Conservation (phyloP, 331 rosid species). For the Acacia pycnantha region DNA sequence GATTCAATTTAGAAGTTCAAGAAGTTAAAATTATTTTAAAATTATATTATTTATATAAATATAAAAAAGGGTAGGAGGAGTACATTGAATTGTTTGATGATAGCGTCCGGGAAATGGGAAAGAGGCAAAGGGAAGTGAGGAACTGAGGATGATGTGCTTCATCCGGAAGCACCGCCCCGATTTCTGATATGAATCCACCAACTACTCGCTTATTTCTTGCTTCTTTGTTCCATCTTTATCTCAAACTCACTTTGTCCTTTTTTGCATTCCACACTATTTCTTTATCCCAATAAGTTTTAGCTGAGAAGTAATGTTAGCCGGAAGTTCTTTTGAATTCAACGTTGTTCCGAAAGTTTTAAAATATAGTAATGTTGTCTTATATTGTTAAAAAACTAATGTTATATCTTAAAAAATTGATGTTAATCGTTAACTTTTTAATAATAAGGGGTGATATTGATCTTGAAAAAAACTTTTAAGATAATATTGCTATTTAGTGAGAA, state of each 20-base stretch:
- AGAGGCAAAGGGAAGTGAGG: neutral
- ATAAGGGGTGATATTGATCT: too few species aligned
- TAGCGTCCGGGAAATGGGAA: neutral
- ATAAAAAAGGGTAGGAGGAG: neutral
- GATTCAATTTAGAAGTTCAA: neutral
- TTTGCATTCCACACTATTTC: neutral
- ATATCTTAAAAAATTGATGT: too few species aligned
- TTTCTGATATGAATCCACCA: neutral
- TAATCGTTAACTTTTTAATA: too few species aligned
- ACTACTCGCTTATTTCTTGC: neutral
- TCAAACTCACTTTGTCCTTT: constrained; percentile 1
- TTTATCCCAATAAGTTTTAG: too few species aligned
- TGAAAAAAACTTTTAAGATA: too few species aligned
- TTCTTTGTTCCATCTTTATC: constrained; percentile 19
- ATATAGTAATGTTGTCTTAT: too few species aligned
- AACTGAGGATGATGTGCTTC: neutral
- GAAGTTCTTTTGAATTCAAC: accelerated
- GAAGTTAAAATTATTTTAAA: neutral
- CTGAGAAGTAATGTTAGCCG: too few species aligned
- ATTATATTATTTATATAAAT: too few species aligned
- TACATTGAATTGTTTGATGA: neutral
- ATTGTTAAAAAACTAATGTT: too few species aligned
- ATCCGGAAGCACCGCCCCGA: neutral
- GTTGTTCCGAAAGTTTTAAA: too few species aligned
- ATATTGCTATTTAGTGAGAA: accelerated